Evolutionary conservation across 345 rosid species (phyloP), one percentile per base, ranked within the genome.

Genomic region (Dimocarpus longan): DNA sequence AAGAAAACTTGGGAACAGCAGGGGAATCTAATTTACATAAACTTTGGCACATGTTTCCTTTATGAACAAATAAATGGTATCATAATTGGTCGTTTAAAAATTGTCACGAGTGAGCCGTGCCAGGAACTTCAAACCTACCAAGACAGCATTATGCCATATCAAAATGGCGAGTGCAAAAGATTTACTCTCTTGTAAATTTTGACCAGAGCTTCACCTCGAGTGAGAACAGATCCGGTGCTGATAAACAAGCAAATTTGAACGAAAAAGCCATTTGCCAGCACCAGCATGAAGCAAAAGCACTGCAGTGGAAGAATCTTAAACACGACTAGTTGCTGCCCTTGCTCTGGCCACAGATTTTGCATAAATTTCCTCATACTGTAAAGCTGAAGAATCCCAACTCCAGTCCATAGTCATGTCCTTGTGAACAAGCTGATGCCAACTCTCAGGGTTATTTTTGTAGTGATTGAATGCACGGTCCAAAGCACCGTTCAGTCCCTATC

Each of bases 361-460:
- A 84, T 96, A 96, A 54, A 96, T 97, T 62, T 91, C 95, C 84
- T 93, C 98, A 24, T 93, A 96, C 62, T 90, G 93, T 24, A 88
- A 72, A 6, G 98, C 93, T 0, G 99, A 94, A 80, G 89, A 72
- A 69, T 86, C 92, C 99, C 99, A 93, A 78, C 99, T 91, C 78
- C 92, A 96, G 82, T 93, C 97, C 59, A 92, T 84, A 21, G 46
- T 84, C 98, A 96, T 96, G 83, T 80, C 96, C 87, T 90, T 96
- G 73, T 74, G 85, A 70, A 90, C 83, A 21, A 93, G 97, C 82
- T 85, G 80, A 73, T 78, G 79, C 99, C 99, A 96, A 59, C 82
- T 85, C 79, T 85, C 86, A 28, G 77, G 80, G 72, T 87, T 72
- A 21, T 81, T 85, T 80, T 56, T 86, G 87, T 86, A 92, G 82